phyloP scores from a whole-genome alignment of 345 rosid species.

The Cardamine occulta region DNA sequence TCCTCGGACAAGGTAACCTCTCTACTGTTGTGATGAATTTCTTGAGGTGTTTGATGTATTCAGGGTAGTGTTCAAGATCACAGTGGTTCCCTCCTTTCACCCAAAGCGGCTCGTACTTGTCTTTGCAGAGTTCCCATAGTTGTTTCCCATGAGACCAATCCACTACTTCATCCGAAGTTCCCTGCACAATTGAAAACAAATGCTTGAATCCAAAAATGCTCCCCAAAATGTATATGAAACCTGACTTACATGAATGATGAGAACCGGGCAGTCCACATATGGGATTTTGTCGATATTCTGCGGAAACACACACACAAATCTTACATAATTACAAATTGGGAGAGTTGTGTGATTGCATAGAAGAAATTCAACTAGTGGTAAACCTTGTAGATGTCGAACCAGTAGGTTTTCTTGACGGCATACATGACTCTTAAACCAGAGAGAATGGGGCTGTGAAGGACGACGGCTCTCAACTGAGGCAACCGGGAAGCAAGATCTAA shows the following conservation, averaged over 20 bases:
- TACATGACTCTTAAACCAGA: constrained; percentile 98
- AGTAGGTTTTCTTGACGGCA: constrained; percentile 89
- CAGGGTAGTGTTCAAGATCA: constrained; percentile 84
- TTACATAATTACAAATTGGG: background rate
- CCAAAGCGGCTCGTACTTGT: constrained; percentile 95
- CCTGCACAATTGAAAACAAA: constrained; percentile 46
- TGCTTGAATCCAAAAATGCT: background rate
- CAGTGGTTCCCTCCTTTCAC: constrained; percentile 94
- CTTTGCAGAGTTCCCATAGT: constrained; percentile 92
- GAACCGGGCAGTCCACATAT: constrained; percentile 87
- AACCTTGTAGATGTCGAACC: constrained; percentile 99
- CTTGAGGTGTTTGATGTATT: constrained; percentile 89
- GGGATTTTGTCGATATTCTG: constrained; percentile 98
- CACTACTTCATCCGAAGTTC: constrained; percentile 94
- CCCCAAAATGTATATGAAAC: background rate
- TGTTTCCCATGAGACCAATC: constrained; percentile 95
- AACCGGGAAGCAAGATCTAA: constrained; percentile 82
- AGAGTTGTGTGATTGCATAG: background rate
- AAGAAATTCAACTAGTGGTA: no score
- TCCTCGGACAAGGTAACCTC: constrained; percentile 69
- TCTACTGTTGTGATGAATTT: constrained; percentile 82
- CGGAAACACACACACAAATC: constrained; percentile 11
- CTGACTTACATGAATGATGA: constrained; percentile 86
- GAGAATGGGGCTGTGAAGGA: constrained; percentile 93
- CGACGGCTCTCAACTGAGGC: constrained; percentile 76